Percentiles rank a stretch among this genome's conserved stretches.
phyloP scores from a whole-genome alignment of 768 basidiomycete genomes.

The Pulveroboletus sp. region DNA sequence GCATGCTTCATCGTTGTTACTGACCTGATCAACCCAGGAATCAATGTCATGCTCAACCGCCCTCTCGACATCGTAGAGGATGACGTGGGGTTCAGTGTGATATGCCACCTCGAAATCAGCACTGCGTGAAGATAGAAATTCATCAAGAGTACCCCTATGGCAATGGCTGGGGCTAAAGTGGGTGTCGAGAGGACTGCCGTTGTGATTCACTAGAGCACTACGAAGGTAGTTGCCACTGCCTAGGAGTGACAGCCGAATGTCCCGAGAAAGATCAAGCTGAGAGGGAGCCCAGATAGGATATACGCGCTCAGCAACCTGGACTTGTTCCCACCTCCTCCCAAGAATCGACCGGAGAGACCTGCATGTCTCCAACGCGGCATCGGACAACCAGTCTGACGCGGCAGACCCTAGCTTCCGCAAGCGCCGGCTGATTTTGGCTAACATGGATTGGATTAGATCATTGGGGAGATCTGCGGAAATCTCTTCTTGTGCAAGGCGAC shows the following conservation, averaged over 20 bases:
- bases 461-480: constrained; percentile 10
- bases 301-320: constrained; percentile 25
- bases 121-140: background rate
- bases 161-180: background rate
- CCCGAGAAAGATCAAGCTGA: constrained; percentile 24
- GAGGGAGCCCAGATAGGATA: constrained; percentile 3
- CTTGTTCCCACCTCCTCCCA: constrained; percentile 32
- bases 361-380: constrained; percentile 6
- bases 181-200: background rate
- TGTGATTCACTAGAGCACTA: constrained; percentile 6
- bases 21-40: constrained; percentile 29
- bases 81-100: background rate
- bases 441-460: constrained; percentile 36
- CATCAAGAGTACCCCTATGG: constrained; percentile 10
- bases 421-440: constrained; percentile 35
- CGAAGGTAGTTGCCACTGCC: constrained; percentile 28
- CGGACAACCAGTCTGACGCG: constrained; percentile 15
- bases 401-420: constrained; percentile 33
- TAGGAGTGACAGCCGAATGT: constrained; percentile 33
- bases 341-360: constrained; percentile 20
- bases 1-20: constrained; percentile 10
- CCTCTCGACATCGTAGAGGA: background rate
- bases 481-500: background rate
- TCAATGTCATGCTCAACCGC: constrained; percentile 31
- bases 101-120: background rate